Conservation (phyloP, 495 filamentous ascomycete species). For the Podospora pseudoanserina region DNA sequence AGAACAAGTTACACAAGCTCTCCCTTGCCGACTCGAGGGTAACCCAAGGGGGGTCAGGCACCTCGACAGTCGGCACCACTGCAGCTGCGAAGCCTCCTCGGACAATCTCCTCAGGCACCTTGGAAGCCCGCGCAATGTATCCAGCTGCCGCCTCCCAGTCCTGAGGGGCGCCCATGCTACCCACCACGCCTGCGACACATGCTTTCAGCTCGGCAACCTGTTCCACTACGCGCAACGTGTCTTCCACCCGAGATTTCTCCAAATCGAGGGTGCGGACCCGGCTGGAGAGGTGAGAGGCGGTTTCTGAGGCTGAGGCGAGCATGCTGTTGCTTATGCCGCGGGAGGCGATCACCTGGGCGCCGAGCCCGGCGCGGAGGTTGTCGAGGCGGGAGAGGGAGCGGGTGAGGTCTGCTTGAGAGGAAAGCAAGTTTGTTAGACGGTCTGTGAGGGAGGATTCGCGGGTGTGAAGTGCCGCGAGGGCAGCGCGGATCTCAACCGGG, state of each 20-base stretch:
- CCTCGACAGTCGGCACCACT: slow-evolving; percentile 92
- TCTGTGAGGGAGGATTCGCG: slow-evolving; percentile 72
- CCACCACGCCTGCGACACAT: slow-evolving; percentile 90
- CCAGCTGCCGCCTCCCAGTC: slow-evolving; percentile 96
- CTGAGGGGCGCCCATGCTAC: slow-evolving; percentile 94
- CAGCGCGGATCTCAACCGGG: slow-evolving; percentile 71
- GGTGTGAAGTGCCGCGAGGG: slow-evolving; percentile 66
- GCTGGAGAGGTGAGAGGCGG: slow-evolving; percentile 79
- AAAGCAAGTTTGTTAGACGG: slow-evolving; percentile 69
- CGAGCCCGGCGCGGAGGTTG: slow-evolving; percentile 80
- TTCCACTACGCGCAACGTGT: slow-evolving; percentile 87
- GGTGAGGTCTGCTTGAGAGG: slow-evolving; percentile 76
- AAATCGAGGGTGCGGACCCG: slow-evolving; percentile 82
- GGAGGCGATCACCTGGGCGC: slow-evolving; percentile 80
- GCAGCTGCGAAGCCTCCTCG: slow-evolving; percentile 84
- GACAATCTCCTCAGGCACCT: slow-evolving; percentile 74
- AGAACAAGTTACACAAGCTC: slow-evolving; percentile 79
- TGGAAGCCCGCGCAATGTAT: slow-evolving; percentile 76
- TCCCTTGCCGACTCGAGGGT: slow-evolving; percentile 86
- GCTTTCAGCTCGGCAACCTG: slow-evolving; percentile 95
- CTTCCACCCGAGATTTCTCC: slow-evolving; percentile 85
- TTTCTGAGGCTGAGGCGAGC: slow-evolving; percentile 77
- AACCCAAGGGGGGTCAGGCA: slow-evolving; percentile 83
- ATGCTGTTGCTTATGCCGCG: slow-evolving; percentile 81
- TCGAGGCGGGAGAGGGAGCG: slow-evolving; percentile 85